These are phyloP conservation scores for Thalassiosira delicatula DNA, from an alignment of 352 stramenopile species.

Conservation along the genomic window DNA sequence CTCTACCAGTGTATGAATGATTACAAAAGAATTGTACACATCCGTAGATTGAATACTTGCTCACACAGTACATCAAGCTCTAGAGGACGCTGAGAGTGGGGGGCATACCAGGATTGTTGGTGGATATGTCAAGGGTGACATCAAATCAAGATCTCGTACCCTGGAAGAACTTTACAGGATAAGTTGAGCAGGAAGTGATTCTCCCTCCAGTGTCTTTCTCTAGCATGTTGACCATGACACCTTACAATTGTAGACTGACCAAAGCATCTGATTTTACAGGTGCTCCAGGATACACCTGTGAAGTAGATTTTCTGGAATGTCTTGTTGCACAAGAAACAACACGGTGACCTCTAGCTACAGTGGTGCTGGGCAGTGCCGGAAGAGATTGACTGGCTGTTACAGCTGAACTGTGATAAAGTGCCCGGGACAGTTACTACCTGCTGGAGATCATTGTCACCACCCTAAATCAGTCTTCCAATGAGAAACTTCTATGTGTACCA, in stretches of 20 bases:
- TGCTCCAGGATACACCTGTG: conserved; percentile 17
- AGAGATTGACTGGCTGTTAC: neutral
- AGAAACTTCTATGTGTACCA: neutral
- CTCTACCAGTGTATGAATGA: neutral
- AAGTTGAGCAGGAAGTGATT: neutral
- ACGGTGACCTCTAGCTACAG: neutral
- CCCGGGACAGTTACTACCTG: conserved; percentile 5
- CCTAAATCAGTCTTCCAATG: neutral
- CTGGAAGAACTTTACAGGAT: conserved; percentile 7
- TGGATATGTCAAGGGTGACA: neutral
- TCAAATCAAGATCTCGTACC: conserved; percentile 8
- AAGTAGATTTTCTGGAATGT: conserved; percentile 31
- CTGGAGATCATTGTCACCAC: conserved; percentile 11
- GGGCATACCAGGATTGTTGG: no score
- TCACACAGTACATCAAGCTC: no score
- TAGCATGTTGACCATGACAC: neutral
- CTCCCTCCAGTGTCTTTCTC: neutral
- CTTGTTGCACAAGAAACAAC: neutral
- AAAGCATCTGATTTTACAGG: neutral
- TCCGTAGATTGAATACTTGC: neutral
- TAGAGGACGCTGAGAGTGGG: no score
- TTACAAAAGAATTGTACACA: conserved; percentile 11
- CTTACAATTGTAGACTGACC: conserved; percentile 6
- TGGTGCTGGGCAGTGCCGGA: neutral
- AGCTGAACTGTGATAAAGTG: neutral